These are phyloP conservation scores for Chalara sp. DNA, from an alignment of 2,329 filamentous ascomycete species.

Conservation along the genomic window DNA sequence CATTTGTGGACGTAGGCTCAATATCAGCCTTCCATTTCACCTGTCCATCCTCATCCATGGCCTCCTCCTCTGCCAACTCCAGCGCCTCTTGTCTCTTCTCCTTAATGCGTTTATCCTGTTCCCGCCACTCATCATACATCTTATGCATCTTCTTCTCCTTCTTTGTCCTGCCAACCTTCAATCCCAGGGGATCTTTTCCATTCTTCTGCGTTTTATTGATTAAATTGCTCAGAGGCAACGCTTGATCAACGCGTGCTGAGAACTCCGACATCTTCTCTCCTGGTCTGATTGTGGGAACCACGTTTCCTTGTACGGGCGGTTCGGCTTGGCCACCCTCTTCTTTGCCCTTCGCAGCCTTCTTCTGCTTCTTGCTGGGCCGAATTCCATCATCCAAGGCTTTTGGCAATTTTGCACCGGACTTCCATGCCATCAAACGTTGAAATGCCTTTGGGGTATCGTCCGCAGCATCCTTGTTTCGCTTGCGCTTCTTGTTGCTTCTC, in stretches of 20 bases:
- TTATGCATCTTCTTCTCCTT: conserved; percentile 81
- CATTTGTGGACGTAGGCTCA: conserved; percentile 31
- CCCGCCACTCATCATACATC: conserved; percentile 70
- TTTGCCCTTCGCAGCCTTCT: conserved; percentile 14
- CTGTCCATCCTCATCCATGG: conserved; percentile 23
- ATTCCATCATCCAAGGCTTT: conserved; percentile 68
- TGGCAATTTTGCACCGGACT: conserved; percentile 51
- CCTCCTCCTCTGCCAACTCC: conserved; percentile 26
- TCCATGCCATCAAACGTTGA: conserved; percentile 72
- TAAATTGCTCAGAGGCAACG: conserved; percentile 69
- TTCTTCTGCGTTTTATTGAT: conserved; percentile 52
- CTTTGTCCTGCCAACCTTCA: conserved; percentile 66
- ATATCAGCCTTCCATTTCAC: conserved; percentile 55
- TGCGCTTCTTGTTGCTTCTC: conserved; percentile 34
- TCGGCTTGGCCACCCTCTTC: conserved; percentile 10
- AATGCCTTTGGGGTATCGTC: conserved; percentile 90
- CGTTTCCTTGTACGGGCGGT: conserved; percentile 16
- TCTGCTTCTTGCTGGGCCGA: conserved; percentile 27
- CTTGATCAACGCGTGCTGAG: conserved; percentile 73
- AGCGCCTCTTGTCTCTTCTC: conserved; percentile 22
- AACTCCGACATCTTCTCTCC: conserved; percentile 83
- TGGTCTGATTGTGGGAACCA: conserved; percentile 63
- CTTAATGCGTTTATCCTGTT: conserved; percentile 50
- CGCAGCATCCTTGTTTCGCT: conserved; percentile 40
- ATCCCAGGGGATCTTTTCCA: conserved; percentile 55